Evolutionary conservation across 805 yeast genomes (phyloP).

Genomic region (Wickerhamomyces queroliae): DNA sequence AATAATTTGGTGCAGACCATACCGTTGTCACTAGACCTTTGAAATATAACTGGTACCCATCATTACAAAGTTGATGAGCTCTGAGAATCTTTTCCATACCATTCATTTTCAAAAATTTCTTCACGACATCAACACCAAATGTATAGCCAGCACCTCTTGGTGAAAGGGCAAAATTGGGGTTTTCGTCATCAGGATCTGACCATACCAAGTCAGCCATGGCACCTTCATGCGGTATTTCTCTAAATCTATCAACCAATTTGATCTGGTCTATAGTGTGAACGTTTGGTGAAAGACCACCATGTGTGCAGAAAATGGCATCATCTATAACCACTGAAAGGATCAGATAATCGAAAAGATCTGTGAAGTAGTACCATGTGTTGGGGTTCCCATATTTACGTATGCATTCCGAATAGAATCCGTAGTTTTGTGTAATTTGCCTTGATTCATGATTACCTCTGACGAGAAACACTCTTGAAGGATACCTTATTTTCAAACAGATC

Average conservation of each 20-base stretch:
- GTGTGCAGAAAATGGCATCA: constrained; percentile 86
- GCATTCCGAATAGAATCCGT: constrained; percentile 96
- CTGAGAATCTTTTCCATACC: constrained; percentile 75
- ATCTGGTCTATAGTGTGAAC: constrained; percentile 93
- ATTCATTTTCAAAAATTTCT: constrained; percentile 76
- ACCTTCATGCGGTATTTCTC: constrained; percentile 97
- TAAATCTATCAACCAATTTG: constrained; percentile 80
- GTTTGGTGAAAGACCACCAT: constrained; percentile 94
- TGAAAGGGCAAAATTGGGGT: constrained; percentile 71
- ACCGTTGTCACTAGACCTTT: constrained; percentile 89
- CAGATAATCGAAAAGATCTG: constrained; percentile 89
- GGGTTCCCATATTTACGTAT: constrained; percentile 78
- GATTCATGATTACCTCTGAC: constrained; percentile 96
- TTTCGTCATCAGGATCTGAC: constrained; percentile 94
- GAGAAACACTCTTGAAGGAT: constrained; percentile 76
- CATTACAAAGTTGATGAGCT: constrained; percentile 96
- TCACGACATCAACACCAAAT: constrained; percentile 87
- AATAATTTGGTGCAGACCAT: constrained; percentile 98
- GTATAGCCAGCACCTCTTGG: constrained; percentile 99
- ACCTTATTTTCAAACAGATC: constrained; percentile 77
- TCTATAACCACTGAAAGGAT: constrained; percentile 89
- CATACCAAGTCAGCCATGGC: constrained; percentile 99
- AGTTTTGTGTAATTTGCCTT: constrained; percentile 92
- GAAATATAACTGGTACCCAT: constrained; percentile 91
- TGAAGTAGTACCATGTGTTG: constrained; percentile 82